Evolutionary conservation across 2,329 filamentous ascomycete genomes (phyloP), one percentile per base, ranked within the genome.

Genomic region (Tolypocladium tropicale): DNA sequence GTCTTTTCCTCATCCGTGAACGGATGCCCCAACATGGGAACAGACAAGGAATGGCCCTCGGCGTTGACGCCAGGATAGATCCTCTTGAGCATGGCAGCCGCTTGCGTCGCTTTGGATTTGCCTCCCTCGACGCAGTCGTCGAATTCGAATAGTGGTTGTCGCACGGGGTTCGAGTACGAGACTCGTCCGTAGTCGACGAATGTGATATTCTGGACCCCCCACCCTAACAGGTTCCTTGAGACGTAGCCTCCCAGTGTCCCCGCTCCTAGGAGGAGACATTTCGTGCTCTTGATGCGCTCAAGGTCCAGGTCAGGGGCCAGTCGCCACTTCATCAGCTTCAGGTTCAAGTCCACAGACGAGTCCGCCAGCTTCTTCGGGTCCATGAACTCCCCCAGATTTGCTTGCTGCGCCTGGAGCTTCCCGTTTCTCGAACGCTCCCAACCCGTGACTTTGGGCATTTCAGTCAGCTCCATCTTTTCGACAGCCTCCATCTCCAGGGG

Each of bases 321-420:
- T 41, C 94, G 86, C 94, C 94, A 99, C 74, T 96, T 99, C 86
- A 99, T 99, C 57, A 99, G 80, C 73, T 97, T 97, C 58, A 97
- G 78, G 66, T 99, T 99, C 57, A 99, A 79, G 66, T 99, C 94
- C 11, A 97, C 93, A 0, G 92, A 91, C 68, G 95, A 91, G 67
- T 97, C 92, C 25, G 94, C 94, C 21, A 97, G 77, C 65, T 86
- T 85, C 36, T 81, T 77, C 7, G 94, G 93, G 67, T 99, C 92
- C 88, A 99, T 93, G 64, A 96, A 95, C 64, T 94, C 90, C 23
- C 88, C 88, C 10, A 99, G 78, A 65, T 95, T 90, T 16, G 90
- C 90, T 21, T 87, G 81, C 61, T 89, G 85, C 18, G 89, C 85
- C 21, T 83, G 82, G 21, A 97, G 76, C 67, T 95, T 96, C 30